Evolutionary conservation across 306 rosid genomes (phyloP).

Genomic region (Sicyos baderoa): DNA sequence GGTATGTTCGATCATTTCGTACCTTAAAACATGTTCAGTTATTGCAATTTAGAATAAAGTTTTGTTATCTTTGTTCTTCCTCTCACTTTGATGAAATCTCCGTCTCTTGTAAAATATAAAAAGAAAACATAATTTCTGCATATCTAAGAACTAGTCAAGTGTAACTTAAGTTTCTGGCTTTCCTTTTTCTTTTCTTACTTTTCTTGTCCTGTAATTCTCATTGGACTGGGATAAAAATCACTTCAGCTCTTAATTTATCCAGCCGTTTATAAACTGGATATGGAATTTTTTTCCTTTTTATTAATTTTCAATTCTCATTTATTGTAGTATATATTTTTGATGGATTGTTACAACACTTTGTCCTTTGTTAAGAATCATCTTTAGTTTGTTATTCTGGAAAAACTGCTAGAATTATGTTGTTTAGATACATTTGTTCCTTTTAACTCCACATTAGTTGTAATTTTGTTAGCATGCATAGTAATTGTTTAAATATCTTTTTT

Average conservation of each 20-base stretch:
- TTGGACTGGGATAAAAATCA: background rate
- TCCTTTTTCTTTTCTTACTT: background rate
- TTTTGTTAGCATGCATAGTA: too few relatives aligned
- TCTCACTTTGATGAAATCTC: background rate
- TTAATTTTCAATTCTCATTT: too few relatives aligned
- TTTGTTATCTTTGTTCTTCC: background rate
- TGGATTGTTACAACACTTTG: too few relatives aligned
- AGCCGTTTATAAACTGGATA: too few relatives aligned
- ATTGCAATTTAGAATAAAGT: background rate
- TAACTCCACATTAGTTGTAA: background rate
- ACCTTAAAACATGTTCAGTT: background rate
- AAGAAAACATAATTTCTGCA: background rate
- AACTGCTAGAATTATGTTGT: background rate
- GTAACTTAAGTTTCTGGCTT: background rate
- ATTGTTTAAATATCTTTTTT: too few relatives aligned
- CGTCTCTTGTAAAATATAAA: background rate
- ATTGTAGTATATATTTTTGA: too few relatives aligned
- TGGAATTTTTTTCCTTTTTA: too few relatives aligned
- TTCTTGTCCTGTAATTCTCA: background rate
- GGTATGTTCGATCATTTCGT: slow-evolving; percentile 32
- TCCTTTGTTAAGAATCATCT: too few relatives aligned
- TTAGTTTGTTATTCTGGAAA: background rate
- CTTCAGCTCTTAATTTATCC: too few relatives aligned
- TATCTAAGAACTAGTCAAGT: background rate
- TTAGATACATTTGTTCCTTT: background rate